These are phyloP conservation scores for Pyrenula aspistea DNA, from an alignment of 495 filamentous ascomycete genomes.

Conservation along the genomic window DNA sequence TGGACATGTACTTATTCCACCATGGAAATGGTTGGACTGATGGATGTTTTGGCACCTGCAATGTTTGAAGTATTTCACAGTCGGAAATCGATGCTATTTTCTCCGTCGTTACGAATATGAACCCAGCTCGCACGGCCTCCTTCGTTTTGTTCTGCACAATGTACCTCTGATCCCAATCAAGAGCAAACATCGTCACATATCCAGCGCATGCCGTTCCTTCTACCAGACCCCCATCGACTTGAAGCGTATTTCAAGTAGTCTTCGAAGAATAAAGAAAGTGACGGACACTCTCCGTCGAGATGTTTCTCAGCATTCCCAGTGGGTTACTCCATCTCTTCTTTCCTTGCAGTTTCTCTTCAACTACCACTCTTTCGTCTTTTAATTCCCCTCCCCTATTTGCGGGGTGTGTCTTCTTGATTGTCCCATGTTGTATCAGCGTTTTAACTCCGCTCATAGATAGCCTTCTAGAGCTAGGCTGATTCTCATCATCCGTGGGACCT, in stretches of 20 bases:
- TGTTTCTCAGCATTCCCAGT: neutral
- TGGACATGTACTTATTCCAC: no score
- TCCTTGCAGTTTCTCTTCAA: neutral
- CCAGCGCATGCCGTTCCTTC: neutral
- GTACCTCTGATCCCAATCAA: neutral
- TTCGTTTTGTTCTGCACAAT: no score
- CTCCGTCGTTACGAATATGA: no score
- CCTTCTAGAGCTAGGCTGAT: neutral
- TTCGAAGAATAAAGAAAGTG: slow-evolving; percentile 2
- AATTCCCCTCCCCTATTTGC: neutral
- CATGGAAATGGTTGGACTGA: no score
- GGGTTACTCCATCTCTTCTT: slow-evolving; percentile 7
- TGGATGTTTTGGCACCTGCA: no score
- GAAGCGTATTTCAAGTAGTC: neutral
- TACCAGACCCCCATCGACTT: neutral
- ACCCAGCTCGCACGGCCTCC: no score
- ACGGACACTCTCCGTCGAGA: slow-evolving; percentile 6
- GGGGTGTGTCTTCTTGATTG: neutral
- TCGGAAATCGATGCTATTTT: no score
- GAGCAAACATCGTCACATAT: neutral
- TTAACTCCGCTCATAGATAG: neutral
- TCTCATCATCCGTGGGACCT: neutral
- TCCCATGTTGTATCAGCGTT: neutral
- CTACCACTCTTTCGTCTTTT: neutral
- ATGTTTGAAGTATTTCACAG: no score